These are phyloP conservation scores for Fusarium denticulatum DNA, from an alignment of 2,329 filamentous ascomycete species.

Conservation along the genomic window DNA sequence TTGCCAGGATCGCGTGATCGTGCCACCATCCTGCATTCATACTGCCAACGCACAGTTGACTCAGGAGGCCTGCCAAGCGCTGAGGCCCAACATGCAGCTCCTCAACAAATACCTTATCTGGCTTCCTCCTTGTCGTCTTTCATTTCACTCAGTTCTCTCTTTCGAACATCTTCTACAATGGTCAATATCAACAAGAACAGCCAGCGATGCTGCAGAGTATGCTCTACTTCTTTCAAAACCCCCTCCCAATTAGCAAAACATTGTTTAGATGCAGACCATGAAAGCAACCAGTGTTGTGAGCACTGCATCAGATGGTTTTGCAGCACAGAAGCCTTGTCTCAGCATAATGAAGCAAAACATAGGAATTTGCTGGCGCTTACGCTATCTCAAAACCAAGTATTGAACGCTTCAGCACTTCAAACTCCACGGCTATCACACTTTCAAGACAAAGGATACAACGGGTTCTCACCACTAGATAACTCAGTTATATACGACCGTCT, in stretches of 20 bases:
- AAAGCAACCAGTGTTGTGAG: background rate
- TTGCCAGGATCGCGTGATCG: background rate
- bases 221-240: background rate
- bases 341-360: background rate
- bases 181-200: background rate
- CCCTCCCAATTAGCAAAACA: background rate
- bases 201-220: background rate
- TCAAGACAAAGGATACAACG: background rate
- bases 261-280: background rate
- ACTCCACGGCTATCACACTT: background rate
- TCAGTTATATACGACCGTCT: background rate
- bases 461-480: background rate
- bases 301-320: slow-evolving; percentile 1
- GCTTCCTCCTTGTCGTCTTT: accelerated
- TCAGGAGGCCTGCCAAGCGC: background rate
- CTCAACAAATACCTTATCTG: background rate
- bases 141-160: accelerated
- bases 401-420: too few species aligned
- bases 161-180: background rate
- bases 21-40: background rate
- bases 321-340: background rate
- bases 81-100: background rate
- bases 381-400: background rate
- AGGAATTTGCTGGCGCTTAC: background rate
- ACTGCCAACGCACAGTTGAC: background rate